Conservation (phyloP, 2,329 filamentous ascomycete genomes). For the Coniochaeta sp. region DNA sequence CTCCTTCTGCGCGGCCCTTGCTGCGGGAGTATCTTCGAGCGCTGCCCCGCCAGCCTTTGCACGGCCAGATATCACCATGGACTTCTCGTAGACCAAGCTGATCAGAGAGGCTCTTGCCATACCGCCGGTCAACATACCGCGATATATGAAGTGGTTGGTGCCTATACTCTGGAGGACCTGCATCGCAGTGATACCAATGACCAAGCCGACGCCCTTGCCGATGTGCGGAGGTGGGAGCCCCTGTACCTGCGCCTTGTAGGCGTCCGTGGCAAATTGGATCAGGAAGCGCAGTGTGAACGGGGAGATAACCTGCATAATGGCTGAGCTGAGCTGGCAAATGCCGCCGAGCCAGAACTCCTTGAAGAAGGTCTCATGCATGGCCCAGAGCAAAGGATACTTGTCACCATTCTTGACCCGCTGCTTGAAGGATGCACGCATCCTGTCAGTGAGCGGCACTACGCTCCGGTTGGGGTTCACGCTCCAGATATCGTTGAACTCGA, state of each 20-base stretch:
- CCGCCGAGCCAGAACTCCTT: slow-evolving; percentile 81
- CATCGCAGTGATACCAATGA: slow-evolving; percentile 78
- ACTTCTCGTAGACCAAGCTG: slow-evolving; percentile 83
- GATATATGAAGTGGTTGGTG: slow-evolving; percentile 87
- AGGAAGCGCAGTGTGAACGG: slow-evolving; percentile 82
- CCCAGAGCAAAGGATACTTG: slow-evolving; percentile 68
- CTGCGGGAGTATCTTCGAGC: slow-evolving; percentile 39
- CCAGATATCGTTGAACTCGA: slow-evolving; percentile 85
- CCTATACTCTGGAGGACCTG: slow-evolving; percentile 74
- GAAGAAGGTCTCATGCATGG: slow-evolving; percentile 80
- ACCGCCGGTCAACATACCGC: slow-evolving; percentile 85
- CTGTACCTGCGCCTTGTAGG: slow-evolving; percentile 56
- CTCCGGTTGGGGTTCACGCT: slow-evolving; percentile 74
- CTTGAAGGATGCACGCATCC: slow-evolving; percentile 61
- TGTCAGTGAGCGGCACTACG: slow-evolving; percentile 61
- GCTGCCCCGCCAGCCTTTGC: slow-evolving; percentile 76
- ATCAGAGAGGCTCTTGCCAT: slow-evolving; percentile 77
- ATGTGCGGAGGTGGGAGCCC: slow-evolving; percentile 56
- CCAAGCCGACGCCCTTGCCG: slow-evolving; percentile 70
- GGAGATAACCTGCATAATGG: slow-evolving; percentile 70
- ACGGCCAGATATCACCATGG: slow-evolving; percentile 79
- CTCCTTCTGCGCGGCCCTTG: slow-evolving; percentile 23
- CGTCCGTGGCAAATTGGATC: slow-evolving; percentile 76
- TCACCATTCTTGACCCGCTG: slow-evolving; percentile 60
- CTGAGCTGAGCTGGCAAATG: slow-evolving; percentile 65